Conservation (phyloP, 306 rosid species). For the Sindora glabra region DNA sequence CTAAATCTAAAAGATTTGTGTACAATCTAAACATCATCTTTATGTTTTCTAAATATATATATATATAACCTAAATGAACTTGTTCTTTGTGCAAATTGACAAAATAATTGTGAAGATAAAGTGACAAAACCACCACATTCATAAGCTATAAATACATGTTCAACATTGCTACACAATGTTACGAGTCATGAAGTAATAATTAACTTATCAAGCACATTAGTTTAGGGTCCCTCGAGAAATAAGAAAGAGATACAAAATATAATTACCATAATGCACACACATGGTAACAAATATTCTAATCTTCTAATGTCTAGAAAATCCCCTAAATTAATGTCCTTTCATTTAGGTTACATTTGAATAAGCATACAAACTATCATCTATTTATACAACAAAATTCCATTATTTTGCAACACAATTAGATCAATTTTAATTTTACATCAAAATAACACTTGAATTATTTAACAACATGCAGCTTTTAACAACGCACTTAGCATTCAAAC, state of each 20-base stretch:
- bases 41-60: constrained; percentile 15
- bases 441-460: neutral
- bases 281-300: constrained; percentile 21
- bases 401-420: constrained; percentile 10
- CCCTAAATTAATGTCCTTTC: too few species aligned
- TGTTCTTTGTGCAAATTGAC: constrained; percentile 14
- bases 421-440: constrained; percentile 4
- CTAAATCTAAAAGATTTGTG: constrained; percentile 74
- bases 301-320: constrained; percentile 27
- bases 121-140: neutral
- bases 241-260: neutral
- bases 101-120: neutral
- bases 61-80: constrained; percentile 24
- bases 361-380: constrained; percentile 8
- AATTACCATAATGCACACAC: constrained; percentile 15
- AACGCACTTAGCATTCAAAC: neutral
- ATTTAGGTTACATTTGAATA: too few species aligned
- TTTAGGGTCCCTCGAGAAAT: too few species aligned
- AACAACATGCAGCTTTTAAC: neutral
- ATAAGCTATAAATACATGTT: constrained; percentile 10
- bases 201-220: constrained; percentile 14
- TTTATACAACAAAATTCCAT: constrained; percentile 1
- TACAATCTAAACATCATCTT: constrained; percentile 70
- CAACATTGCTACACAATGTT: constrained; percentile 1
- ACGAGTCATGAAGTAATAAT: constrained; percentile 7